Conservation (phyloP, 345 rosid genomes). For the Draba incana region DNA sequence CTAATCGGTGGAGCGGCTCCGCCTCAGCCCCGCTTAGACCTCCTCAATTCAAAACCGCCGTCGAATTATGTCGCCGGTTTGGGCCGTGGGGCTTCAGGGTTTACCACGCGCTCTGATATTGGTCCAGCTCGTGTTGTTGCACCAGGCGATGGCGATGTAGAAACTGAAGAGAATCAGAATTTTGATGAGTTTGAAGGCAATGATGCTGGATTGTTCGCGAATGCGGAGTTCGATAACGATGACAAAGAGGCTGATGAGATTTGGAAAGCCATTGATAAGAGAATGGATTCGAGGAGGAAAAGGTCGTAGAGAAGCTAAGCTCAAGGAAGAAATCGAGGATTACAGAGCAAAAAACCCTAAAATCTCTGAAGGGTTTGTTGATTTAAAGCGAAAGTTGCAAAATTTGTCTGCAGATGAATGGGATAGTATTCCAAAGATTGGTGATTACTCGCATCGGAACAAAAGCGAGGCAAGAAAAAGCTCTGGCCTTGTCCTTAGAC, state of each 20-base stretch:
- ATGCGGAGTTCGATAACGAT: constrained; percentile 89
- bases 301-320: constrained; percentile 79
- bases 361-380: constrained; percentile 88
- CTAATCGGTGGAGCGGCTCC: no score
- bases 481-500: constrained; percentile 91
- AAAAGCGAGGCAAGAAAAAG: constrained; percentile 94
- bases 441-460: constrained; percentile 85
- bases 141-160: constrained; percentile 82
- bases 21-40: no score
- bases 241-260: constrained; percentile 95
- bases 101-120: constrained; percentile 57
- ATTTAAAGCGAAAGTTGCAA: constrained; percentile 81
- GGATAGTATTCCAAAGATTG: constrained; percentile 92
- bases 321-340: constrained; percentile 88
- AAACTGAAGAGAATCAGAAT: constrained; percentile 90
- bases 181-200: constrained; percentile 97
- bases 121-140: constrained; percentile 97
- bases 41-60: no score
- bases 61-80: no score
- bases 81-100: no score
- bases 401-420: constrained; percentile 73
- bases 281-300: constrained; percentile 94
- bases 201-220: constrained; percentile 88
- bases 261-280: constrained; percentile 85
- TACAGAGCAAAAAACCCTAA: constrained; percentile 91